Evolutionary conservation across 2,329 filamentous ascomycete species (phyloP).

Genomic region (Cephalotrichum gorgonifer): DNA sequence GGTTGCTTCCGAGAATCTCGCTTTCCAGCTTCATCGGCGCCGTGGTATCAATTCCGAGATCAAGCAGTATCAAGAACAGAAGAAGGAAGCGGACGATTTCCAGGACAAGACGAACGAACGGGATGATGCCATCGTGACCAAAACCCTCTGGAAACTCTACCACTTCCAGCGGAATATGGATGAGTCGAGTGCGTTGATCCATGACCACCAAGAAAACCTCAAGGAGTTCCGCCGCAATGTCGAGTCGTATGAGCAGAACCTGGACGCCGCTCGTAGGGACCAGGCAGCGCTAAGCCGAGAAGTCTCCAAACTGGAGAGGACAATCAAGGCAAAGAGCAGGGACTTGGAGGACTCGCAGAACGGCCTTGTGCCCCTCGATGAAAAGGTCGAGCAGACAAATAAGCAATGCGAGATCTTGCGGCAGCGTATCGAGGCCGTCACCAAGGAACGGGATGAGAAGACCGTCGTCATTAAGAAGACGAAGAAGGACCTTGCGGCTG

Average conservation of each 20-base stretch:
- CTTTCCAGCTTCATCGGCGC: conserved; percentile 76
- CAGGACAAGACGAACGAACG: conserved; percentile 83
- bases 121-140: conserved; percentile 82
- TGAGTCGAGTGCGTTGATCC: conserved; percentile 79
- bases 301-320: conserved; percentile 71
- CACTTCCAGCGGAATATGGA: conserved; percentile 92
- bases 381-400: conserved; percentile 76
- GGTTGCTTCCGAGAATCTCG: conserved; percentile 78
- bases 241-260: conserved; percentile 67
- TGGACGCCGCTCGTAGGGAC: conserved; percentile 76
- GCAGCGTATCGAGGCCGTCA: conserved; percentile 57
- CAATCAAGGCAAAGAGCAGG: conserved; percentile 77
- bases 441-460: conserved; percentile 68
- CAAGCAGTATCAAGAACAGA: conserved; percentile 95
- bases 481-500: conserved; percentile 67
- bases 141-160: conserved; percentile 93
- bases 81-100: conserved; percentile 88
- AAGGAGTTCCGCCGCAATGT: conserved; percentile 86
- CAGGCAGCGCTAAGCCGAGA: conserved; percentile 68
- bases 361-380: conserved; percentile 76
- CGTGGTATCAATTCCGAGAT: conserved; percentile 96
- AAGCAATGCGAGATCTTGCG: conserved; percentile 60
- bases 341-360: conserved; percentile 81
- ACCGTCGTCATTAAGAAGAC: conserved; percentile 58
- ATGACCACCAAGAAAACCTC: conserved; percentile 87